phyloP scores from a whole-genome alignment of 768 basidiomycete species.

The Boletales sp. region DNA sequence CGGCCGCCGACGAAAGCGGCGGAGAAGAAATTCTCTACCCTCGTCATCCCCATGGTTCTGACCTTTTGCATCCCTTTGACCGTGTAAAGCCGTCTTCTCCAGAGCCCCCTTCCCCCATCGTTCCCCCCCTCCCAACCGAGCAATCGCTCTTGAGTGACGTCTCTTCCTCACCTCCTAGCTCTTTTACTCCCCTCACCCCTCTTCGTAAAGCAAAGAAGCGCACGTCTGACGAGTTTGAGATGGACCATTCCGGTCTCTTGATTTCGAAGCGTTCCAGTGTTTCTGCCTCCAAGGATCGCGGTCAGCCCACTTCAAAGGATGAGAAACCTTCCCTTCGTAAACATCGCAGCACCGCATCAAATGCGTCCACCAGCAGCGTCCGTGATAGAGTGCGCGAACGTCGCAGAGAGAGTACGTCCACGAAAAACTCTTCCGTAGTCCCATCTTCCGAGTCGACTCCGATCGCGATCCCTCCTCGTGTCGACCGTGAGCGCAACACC shows the following conservation, averaged over 20 bases:
- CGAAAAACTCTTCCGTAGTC: slow-evolving; percentile 22
- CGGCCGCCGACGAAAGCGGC: slow-evolving; percentile 79
- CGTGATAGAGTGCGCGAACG: slow-evolving; percentile 49
- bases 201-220: slow-evolving; percentile 65
- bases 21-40: slow-evolving; percentile 90
- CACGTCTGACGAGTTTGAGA: slow-evolving; percentile 78
- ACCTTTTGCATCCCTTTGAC: slow-evolving; percentile 30
- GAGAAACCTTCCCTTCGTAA: slow-evolving; percentile 54
- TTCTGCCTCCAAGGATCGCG: slow-evolving; percentile 28
- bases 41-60: slow-evolving; percentile 44
- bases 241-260: slow-evolving; percentile 65
- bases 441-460: slow-evolving; percentile 20
- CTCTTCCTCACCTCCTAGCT: slow-evolving; percentile 54
- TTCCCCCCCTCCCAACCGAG: slow-evolving; percentile 31
- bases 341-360: slow-evolving; percentile 69
- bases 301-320: slow-evolving; percentile 36
- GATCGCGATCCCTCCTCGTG: slow-evolving; percentile 17
- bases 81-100: slow-evolving; percentile 31
- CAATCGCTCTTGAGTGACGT: slow-evolving; percentile 27
- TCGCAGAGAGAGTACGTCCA: slow-evolving; percentile 46
- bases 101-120: slow-evolving; percentile 24
- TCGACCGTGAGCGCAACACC: slow-evolving; percentile 32
- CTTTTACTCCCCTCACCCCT: slow-evolving; percentile 46
- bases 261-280: slow-evolving; percentile 46
- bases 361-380: slow-evolving; percentile 36